A percentile compares a stretch with the other conserved stretches of the same genome.
Conservation (phyloP, 345 rosid genomes). For the Murraya paniculata region DNA sequence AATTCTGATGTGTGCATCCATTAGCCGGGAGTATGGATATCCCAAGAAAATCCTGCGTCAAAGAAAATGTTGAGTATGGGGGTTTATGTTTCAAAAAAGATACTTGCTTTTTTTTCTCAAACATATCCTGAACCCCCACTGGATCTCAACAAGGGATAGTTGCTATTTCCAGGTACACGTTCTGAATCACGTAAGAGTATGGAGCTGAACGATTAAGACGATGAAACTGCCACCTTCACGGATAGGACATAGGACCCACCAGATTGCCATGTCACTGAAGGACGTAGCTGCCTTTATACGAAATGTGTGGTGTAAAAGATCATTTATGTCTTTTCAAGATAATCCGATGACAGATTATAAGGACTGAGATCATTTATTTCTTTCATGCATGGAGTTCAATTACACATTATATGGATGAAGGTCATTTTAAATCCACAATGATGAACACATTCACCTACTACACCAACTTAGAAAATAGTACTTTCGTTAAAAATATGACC, state of each 20-base stretch:
- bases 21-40: slow-evolving; percentile 53
- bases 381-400: background rate
- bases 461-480: background rate
- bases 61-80: slow-evolving; percentile 91
- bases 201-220: slow-evolving; percentile 10
- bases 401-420: background rate
- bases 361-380: background rate
- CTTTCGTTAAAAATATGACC: background rate
- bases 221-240: slow-evolving; percentile 7
- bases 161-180: slow-evolving; percentile 16
- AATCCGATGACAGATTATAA: background rate
- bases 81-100: slow-evolving; percentile 51
- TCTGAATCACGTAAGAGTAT: slow-evolving; percentile 6
- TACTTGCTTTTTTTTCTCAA: slow-evolving; percentile 31
- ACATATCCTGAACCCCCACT: slow-evolving; percentile 47
- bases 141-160: slow-evolving; percentile 43
- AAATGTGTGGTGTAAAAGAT: background rate
- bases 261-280: slow-evolving; percentile 11
- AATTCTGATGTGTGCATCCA: slow-evolving; percentile 67
- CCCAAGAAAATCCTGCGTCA: slow-evolving; percentile 86
- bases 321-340: background rate
- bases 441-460: background rate
- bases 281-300: slow-evolving; percentile 4
- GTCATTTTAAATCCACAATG: slow-evolving; percentile 8
- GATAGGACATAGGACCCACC: slow-evolving; percentile 7